Conservation (phyloP, 805 yeast species). For the Barnettozyma sp. region DNA sequence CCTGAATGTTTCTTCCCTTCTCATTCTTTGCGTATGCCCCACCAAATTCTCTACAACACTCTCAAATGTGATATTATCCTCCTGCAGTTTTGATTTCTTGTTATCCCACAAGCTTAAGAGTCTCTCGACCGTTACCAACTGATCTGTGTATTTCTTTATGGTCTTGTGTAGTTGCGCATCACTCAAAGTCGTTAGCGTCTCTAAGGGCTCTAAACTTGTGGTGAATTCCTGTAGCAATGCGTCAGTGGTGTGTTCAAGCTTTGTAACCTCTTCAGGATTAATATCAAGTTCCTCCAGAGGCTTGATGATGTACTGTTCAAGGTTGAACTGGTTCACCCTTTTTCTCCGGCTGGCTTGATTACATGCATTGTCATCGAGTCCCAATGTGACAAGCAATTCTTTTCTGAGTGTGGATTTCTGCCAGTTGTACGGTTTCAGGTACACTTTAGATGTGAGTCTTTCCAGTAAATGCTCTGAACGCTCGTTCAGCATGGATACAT, state of each 20-base stretch:
- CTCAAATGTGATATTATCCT: constrained; percentile 73
- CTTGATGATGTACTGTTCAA: constrained; percentile 16
- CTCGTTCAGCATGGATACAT: constrained; percentile 23
- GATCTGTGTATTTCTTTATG: constrained; percentile 27
- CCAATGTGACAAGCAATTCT: constrained; percentile 54
- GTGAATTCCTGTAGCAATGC: constrained; percentile 15
- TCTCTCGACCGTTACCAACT: constrained; percentile 32
- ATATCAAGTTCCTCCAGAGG: constrained; percentile 29
- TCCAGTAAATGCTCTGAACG: constrained; percentile 37
- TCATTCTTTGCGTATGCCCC: constrained; percentile 80
- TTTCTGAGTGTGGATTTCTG: constrained; percentile 56
- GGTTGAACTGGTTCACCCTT: constrained; percentile 21
- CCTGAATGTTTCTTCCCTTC: constrained; percentile 41
- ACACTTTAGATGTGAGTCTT: constrained; percentile 41
- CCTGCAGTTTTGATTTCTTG: constrained; percentile 40
- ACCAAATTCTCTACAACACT: constrained; percentile 83
- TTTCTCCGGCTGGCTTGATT: constrained; percentile 16
- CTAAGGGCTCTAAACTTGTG: constrained; percentile 13
- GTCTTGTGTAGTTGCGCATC: constrained; percentile 33
- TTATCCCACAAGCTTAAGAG: constrained; percentile 46
- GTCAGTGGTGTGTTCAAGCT: constrained; percentile 22
- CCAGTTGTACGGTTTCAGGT: constrained; percentile 62
- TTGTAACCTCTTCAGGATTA: constrained; percentile 26
- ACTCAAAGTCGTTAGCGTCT: constrained; percentile 23
- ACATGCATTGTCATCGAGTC: constrained; percentile 58